phyloP scores from a whole-genome alignment of 75 land plant species.

The Cryptomeria japonica region DNA sequence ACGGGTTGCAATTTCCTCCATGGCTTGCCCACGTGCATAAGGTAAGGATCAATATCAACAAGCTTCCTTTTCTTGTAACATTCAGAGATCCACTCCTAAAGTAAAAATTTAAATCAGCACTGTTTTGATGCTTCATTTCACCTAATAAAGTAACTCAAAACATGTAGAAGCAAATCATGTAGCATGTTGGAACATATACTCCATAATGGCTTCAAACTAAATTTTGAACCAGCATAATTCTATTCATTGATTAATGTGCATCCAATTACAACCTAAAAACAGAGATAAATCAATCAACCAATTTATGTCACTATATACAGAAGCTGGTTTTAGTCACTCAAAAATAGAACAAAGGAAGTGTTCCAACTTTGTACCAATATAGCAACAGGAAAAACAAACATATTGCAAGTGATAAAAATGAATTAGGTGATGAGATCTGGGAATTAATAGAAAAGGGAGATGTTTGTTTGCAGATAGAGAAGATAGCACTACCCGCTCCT shows the following conservation, averaged over 20 bases:
- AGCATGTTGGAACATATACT: background rate
- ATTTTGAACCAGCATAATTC: background rate
- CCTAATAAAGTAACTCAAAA: background rate
- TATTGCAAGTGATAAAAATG: background rate
- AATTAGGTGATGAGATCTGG: background rate
- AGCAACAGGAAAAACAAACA: background rate
- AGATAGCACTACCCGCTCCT: background rate
- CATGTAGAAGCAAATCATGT: background rate
- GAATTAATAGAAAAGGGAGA: background rate
- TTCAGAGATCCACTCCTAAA: constrained; percentile 87
- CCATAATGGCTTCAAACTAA: background rate
- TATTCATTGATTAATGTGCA: background rate
- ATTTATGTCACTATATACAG: background rate
- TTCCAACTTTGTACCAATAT: background rate
- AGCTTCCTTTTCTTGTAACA: constrained; percentile 76
- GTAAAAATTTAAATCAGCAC: constrained; percentile 11
- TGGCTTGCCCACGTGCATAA: constrained; percentile 90
- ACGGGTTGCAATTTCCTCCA: constrained; percentile 50
- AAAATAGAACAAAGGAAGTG: background rate
- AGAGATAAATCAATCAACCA: background rate
- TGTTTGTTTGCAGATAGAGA: background rate
- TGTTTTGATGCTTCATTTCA: background rate
- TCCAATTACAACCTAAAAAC: background rate
- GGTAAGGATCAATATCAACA: constrained; percentile 73
- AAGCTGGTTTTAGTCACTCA: background rate